Evolutionary conservation across 2,329 filamentous ascomycete genomes (phyloP), one percentile per base, ranked within the genome.

Genomic region (Colletotrichum viniferum): DNA sequence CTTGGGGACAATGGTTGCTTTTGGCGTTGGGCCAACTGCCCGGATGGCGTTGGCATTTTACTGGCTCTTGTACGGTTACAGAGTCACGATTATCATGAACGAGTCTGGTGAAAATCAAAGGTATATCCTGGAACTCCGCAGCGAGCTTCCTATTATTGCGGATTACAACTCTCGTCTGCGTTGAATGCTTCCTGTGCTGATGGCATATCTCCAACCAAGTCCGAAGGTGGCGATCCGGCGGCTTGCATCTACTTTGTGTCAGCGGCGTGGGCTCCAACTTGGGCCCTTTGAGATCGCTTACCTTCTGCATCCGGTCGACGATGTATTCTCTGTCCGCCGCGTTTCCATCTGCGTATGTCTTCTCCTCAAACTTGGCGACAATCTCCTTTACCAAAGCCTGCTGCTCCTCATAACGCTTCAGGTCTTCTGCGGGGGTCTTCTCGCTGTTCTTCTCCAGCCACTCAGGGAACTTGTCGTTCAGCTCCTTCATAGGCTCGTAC

Each of bases 401-500:
- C 85, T 99, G 97, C 83, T 94, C 92, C 83, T 94, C 89, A 83
- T 97, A 98, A 74, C 96, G 88, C 81, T 92, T 91, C 82, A 96
- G 83, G 81, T 98, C 96, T 64, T 94, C 95, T 67, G 90, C 85
- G 3, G 92, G 85, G 67, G 92, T 92, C 28, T 87, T 92, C 55
- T 86, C 90, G 79, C 88, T 88, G 83, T 98, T 96, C 85, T 94
- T 93, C 80, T 91, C 90, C 83, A 99, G 89, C 96, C 97, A 99
- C 3, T 86, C 92, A 0, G 96, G 96, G 82, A 97, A 99, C 85
- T 98, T 98, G 69, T 95, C 94, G 83, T 98, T 88, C 63, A 99
- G 88, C 85, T 99, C 97, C 87, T 98, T 98, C 96, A 99, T 98
- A 4, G 97, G 97, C 86, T 99, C 96, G 83, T 98, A 98, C 66